These are phyloP conservation scores for Metarhizium brunneum DNA, from an alignment of 2,329 filamentous ascomycete species.

Conservation along the genomic window DNA sequence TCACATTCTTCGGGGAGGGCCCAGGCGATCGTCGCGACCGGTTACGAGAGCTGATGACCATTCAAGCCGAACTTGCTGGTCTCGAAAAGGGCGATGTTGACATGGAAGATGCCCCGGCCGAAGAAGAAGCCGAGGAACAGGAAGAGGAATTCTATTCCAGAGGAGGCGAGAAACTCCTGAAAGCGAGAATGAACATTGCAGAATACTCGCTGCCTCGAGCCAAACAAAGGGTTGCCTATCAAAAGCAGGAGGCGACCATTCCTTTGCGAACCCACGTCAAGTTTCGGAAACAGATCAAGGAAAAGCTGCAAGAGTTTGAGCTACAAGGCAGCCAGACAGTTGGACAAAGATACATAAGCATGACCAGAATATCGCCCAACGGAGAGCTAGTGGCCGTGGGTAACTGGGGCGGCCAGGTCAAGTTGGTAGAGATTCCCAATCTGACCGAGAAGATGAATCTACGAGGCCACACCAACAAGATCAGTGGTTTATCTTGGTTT, in stretches of 20 bases:
- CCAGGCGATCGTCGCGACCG: conserved; percentile 78
- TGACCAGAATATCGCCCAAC: conserved; percentile 82
- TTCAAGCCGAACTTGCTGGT: conserved; percentile 55
- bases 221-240: conserved; percentile 64
- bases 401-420: conserved; percentile 87
- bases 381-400: conserved; percentile 78
- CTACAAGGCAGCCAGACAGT: conserved; percentile 90
- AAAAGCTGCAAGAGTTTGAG: conserved; percentile 72
- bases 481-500: conserved; percentile 86
- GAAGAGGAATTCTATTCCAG: conserved; percentile 95
- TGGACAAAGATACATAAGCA: conserved; percentile 82
- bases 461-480: conserved; percentile 78
- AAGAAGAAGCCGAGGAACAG: conserved; percentile 59
- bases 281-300: conserved; percentile 82
- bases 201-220: conserved; percentile 76
- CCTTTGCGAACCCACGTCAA: conserved; percentile 84
- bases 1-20: conserved; percentile 90
- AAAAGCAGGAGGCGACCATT: conserved; percentile 74
- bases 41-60: conserved; percentile 69
- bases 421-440: conserved; percentile 74
- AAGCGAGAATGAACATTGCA: conserved; percentile 71
- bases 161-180: conserved; percentile 63
- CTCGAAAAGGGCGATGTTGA: conserved; percentile 47
- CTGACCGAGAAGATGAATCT: conserved; percentile 67
- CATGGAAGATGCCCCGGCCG: conserved; percentile 51